Percentiles rank a stretch among this genome's conserved stretches.
Conservation (phyloP, 164 flowering plant genomes). For the Liriodendron chinense region DNA sequence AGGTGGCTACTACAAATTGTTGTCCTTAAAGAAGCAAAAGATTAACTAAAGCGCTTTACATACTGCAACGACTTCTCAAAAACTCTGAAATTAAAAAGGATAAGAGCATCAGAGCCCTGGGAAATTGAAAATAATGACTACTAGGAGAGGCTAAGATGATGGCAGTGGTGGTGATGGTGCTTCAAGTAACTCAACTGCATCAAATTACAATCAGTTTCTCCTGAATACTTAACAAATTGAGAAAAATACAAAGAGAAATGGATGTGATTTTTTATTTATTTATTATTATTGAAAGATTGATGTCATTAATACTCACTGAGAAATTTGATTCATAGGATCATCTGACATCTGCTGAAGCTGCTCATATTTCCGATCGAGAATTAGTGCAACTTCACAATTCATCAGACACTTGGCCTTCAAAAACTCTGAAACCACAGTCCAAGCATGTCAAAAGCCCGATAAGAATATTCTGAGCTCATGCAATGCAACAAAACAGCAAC, state of each 20-base stretch:
- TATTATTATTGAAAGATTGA: too few species aligned
- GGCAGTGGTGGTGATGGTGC: too few species aligned
- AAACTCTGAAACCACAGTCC: slow-evolving; percentile 50
- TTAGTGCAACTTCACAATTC: slow-evolving; percentile 95
- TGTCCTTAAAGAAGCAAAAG: not conserved
- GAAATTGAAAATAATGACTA: not conserved
- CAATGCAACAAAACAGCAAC: too few species aligned
- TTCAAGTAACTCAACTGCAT: too few species aligned
- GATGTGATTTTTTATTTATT: too few species aligned
- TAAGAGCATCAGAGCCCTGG: not conserved
- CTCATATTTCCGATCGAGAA: slow-evolving; percentile 88
- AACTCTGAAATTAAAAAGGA: slow-evolving; percentile 45
- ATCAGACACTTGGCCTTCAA: slow-evolving; percentile 95
- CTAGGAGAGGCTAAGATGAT: not conserved
- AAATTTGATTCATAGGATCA: slow-evolving; percentile 84
- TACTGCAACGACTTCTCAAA: slow-evolving; percentile 97
- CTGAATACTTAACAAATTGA: too few species aligned
- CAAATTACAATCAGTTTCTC: not conserved
- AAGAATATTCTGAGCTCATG: too few species aligned
- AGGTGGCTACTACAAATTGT: not conserved
- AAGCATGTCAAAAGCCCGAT: not conserved
- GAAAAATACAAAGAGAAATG: not conserved
- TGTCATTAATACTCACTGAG: slow-evolving; percentile 65
- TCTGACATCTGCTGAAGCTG: slow-evolving; percentile 88
- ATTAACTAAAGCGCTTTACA: slow-evolving; percentile 97